These are phyloP conservation scores for Acidiella bohemica DNA, from an alignment of 495 filamentous ascomycete species.

Conservation along the genomic window DNA sequence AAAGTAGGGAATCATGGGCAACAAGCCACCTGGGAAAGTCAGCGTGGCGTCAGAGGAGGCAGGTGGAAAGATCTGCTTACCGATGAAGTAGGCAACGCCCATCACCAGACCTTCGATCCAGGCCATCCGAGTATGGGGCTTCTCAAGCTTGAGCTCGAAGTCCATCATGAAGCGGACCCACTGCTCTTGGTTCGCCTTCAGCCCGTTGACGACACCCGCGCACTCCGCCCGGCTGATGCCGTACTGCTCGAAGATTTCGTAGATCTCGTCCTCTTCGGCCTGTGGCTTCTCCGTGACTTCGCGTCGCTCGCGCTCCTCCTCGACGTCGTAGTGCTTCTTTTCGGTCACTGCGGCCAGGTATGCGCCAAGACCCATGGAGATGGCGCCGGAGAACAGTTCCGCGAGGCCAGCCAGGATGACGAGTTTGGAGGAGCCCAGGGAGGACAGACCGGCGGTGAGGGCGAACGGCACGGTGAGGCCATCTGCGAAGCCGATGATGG, in stretches of 20 bases:
- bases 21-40: slow-evolving; percentile 32
- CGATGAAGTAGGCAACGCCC: slow-evolving; percentile 41
- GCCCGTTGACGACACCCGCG: slow-evolving; percentile 28
- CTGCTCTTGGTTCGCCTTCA: slow-evolving; percentile 30
- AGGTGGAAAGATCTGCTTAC: slow-evolving; percentile 16
- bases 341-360: slow-evolving; percentile 42
- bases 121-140: slow-evolving; percentile 31
- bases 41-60: background rate
- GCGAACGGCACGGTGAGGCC: slow-evolving; percentile 50
- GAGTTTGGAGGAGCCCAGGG: slow-evolving; percentile 43
- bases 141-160: slow-evolving; percentile 37
- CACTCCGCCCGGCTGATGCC: slow-evolving; percentile 26
- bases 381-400: slow-evolving; percentile 52
- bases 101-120: slow-evolving; percentile 39
- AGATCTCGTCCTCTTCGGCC: slow-evolving; percentile 25
- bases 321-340: slow-evolving; percentile 33
- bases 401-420: slow-evolving; percentile 57
- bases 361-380: slow-evolving; percentile 59
- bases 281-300: slow-evolving; percentile 32
- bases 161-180: slow-evolving; percentile 43
- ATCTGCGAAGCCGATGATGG: slow-evolving; percentile 39
- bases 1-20: slow-evolving; percentile 48
- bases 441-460: slow-evolving; percentile 37
- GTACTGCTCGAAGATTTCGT: slow-evolving; percentile 31
- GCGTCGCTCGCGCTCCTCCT: slow-evolving; percentile 31